Base-by-base conservation (phyloP, 1,284 basidiomycete genomes). In the Cystobasidium slooffiae region DNA sequence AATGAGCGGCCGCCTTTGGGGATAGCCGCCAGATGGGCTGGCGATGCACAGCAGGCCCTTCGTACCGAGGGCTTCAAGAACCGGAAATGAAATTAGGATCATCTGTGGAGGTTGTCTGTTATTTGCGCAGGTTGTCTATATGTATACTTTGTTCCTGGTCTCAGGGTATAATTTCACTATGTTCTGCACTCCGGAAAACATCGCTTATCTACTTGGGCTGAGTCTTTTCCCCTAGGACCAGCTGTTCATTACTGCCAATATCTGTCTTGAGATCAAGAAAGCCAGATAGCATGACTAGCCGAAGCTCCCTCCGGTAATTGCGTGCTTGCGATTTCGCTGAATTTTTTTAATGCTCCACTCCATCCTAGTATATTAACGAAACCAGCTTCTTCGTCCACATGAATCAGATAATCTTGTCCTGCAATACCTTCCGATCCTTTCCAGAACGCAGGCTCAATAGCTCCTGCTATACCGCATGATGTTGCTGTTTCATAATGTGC, bases 391-490 rank as follows among this genome's bases (percentile, higher is more conserved):
- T 80, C 81, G 69, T 81, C 81, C 6, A 81, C 82, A 14, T 82
- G 78, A 0, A 76, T 79, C 53, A 81, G 76, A 62, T 78, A 82
- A 18, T 79, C 77, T 51, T 80, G 77, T 0, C 72, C 77, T 0
- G 64, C 61, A 1, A 76, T 76, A 7, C 59, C 66, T 4, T 77
- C 78, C 22, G 74, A 64, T 9, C 81, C 76, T 6, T 76, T 52
- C 47, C 62, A 73, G 55, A 80, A 80, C 46, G 80, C 80, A 1
- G 81, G 79, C 65, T 81, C 79, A 51, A 83, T 81, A 1, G 82
- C 82, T 68, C 82, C 82, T 0, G 82, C 82, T 80, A 81, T 82
- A 0, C 82, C 82, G 16, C 82, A 82, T 5, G 77, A 78, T 0
- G 82, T 82, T 3, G 79, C 77, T 1, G 81, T 82, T 73, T 82